Base-by-base conservation (phyloP, 1,139 yeast genomes). In the Nakaseomyces bracarensis region DNA sequence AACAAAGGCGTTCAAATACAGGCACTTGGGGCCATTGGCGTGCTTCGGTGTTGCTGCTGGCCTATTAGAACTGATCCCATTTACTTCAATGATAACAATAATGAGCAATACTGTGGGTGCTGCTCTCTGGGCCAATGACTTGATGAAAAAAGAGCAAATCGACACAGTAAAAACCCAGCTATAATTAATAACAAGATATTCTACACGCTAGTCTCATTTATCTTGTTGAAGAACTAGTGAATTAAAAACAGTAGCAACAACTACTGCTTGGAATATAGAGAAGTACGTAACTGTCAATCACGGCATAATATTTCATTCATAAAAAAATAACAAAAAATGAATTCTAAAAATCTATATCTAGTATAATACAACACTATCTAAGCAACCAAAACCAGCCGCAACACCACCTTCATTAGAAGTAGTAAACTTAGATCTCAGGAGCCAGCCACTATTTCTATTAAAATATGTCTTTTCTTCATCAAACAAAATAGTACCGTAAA, bases 311-410 rank as follows among this genome's bases (percentile, higher is more conserved):
- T n/a, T n/a, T n/a, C n/a, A n/a, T n/a, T n/a, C n/a, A n/a, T n/a
- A n/a, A n/a, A n/a, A n/a, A n/a, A n/a, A n/a, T n/a, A n/a, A n/a
- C n/a, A n/a, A n/a, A n/a, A n/a, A n/a, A n/a, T n/a, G n/a, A n/a
- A n/a, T n/a, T n/a, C n/a, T n/a, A n/a, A n/a, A n/a, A n/a, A n/a
- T n/a, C n/a, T n/a, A n/a, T n/a, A n/a, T n/a, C n/a, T n/a, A n/a
- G n/a, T n/a, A n/a, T 34, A 58, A 42, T 29, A 67, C 65, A 27
- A 76, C 68, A 54, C 89, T 83, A 63, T 91, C 98, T 41, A 91
- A 86, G 63, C 96, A 87, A 9, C 97, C 98, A 65, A 84, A 91
- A 0, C 98, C 98, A 11, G 98, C 97, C 23, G 97, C 97, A 26
- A 91, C 96, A 29, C 98, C 98, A 39, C 98, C 98, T 67, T 91